These are phyloP conservation scores for Aspergillus neoniger DNA, from an alignment of 2,329 filamentous ascomycete genomes.

Conservation along the genomic window DNA sequence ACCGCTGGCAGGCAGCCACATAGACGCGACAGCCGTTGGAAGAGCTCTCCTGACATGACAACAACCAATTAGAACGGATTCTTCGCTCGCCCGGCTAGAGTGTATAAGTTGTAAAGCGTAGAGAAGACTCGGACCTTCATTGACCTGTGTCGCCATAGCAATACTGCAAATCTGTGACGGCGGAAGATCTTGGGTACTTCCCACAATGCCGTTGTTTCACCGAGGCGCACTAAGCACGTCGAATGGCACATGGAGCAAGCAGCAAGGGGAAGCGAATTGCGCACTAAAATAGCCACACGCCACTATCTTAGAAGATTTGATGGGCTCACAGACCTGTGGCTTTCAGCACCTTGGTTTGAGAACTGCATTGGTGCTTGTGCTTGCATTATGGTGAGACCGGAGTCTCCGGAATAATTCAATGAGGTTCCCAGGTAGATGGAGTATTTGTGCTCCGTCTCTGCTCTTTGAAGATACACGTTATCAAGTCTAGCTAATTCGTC, in stretches of 20 bases:
- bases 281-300: constrained; percentile 8
- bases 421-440: too few species aligned
- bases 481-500: not conserved
- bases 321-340: not conserved
- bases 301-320: not conserved
- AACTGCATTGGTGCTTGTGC: not conserved
- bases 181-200: not conserved
- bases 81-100: not conserved
- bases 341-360: not conserved
- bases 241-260: constrained; percentile 2
- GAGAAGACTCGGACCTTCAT: not conserved
- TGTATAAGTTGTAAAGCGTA: not conserved
- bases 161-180: not conserved
- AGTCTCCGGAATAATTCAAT: not conserved
- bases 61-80: not conserved
- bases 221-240: not conserved
- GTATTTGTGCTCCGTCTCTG: too few species aligned
- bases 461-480: too few species aligned
- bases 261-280: not conserved
- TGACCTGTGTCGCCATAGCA: not conserved
- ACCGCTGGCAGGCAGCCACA: not conserved
- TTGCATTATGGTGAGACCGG: not conserved
- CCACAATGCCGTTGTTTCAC: constrained; percentile 1
- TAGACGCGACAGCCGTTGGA: not conserved
- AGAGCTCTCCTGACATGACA: not conserved